phyloP scores from a whole-genome alignment of 768 basidiomycete species.

The Rhizopogon vesiculosus region DNA sequence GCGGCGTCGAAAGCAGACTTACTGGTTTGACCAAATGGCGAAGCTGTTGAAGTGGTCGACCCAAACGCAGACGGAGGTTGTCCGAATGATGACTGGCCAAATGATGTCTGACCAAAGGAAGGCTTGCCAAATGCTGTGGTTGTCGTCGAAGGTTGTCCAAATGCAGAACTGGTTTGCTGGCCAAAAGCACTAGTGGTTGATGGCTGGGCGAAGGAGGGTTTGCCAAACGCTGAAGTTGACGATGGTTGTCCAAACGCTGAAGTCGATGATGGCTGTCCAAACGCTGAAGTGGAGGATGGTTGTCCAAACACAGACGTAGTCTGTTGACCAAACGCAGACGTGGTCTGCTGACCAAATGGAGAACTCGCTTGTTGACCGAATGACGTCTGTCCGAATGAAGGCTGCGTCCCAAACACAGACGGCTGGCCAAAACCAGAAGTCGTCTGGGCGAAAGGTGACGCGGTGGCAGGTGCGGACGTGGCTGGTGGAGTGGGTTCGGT shows the following conservation, averaged over 20 bases:
- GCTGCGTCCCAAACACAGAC: constrained; percentile 20
- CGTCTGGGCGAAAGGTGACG: constrained; percentile 5
- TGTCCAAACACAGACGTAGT: constrained; percentile 27
- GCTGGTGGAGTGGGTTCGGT: constrained; percentile 12
- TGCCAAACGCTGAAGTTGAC: constrained; percentile 7
- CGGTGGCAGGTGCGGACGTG: constrained; percentile 3
- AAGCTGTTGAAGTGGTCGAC: constrained; percentile 3
- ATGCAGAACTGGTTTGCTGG: constrained; percentile 11
- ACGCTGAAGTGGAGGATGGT: constrained; percentile 4
- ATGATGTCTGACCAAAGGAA: constrained; percentile 24
- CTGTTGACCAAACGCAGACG: constrained; percentile 13
- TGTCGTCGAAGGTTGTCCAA: constrained; percentile 28
- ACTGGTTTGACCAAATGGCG: constrained; percentile 16
- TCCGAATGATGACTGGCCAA: constrained; percentile 27
- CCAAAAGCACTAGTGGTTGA: constrained; percentile 11
- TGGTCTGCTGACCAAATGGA: constrained; percentile 24
- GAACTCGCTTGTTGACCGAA: constrained; percentile 28
- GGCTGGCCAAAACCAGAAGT: constrained; percentile 30
- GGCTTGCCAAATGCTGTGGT: constrained; percentile 18
- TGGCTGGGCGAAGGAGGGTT: constrained; percentile 12
- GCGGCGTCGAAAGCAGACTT: constrained; percentile 18
- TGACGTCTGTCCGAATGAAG: constrained; percentile 5
- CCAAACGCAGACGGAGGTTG: constrained; percentile 10
- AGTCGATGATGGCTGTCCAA: constrained; percentile 22
- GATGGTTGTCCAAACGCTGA: constrained; percentile 29